These are phyloP conservation scores for Jimgerdemannia lactiflua DNA, from an alignment of 192 early-diverging fungal species.

Conservation along the genomic window DNA sequence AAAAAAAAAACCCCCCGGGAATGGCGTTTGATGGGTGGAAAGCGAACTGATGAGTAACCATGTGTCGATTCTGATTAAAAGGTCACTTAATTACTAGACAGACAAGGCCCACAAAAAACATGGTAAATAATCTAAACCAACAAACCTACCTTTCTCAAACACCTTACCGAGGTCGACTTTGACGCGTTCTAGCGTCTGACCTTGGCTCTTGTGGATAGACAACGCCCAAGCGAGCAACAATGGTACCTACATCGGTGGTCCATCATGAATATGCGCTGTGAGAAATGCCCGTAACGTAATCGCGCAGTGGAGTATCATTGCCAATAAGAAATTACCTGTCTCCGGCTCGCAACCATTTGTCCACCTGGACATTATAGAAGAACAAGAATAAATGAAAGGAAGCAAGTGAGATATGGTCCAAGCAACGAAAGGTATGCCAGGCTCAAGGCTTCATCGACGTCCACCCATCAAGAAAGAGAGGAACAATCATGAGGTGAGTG, in stretches of 20 bases:
- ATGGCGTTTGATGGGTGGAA: not conserved
- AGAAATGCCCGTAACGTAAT: too few relatives aligned
- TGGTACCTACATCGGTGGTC: constrained; percentile 46
- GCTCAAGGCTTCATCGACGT: too few relatives aligned
- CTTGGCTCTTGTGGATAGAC: constrained; percentile 88
- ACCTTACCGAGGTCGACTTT: constrained; percentile 70
- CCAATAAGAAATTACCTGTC: too few relatives aligned
- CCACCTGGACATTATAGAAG: not conserved
- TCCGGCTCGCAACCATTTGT: too few relatives aligned
- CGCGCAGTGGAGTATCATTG: too few relatives aligned
- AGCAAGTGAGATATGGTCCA: not conserved
- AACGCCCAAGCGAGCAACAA: constrained; percentile 84
- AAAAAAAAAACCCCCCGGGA: too few relatives aligned
- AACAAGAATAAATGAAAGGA: not conserved
- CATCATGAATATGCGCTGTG: too few relatives aligned
- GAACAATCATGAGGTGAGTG: too few relatives aligned
- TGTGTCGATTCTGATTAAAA: not conserved
- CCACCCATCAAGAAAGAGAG: too few relatives aligned
- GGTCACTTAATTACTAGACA: not conserved
- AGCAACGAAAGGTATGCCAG: too few relatives aligned
- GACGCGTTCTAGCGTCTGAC: constrained; percentile 78
- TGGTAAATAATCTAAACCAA: too few relatives aligned
- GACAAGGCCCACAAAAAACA: too few relatives aligned
- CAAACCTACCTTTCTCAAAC: constrained; percentile 66
- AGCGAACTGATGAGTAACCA: not conserved